Percentiles rank a stretch among this genome's conserved stretches.
These are phyloP conservation scores for Nemania sp. DNA, from an alignment of 2,329 filamentous ascomycete species.

Conservation along the genomic window DNA sequence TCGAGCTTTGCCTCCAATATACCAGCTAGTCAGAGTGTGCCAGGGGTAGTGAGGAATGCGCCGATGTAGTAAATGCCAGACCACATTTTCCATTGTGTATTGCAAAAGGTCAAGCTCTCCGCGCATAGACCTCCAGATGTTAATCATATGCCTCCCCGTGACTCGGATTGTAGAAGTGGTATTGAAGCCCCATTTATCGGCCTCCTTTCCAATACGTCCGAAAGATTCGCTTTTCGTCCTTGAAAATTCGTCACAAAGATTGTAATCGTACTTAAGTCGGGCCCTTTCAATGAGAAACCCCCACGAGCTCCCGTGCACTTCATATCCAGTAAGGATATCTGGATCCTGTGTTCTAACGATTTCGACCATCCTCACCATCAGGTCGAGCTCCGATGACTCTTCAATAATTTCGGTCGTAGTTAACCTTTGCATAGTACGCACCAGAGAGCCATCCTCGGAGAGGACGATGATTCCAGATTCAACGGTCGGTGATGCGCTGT, in stretches of 20 bases:
- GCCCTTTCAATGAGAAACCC: constrained; percentile 95
- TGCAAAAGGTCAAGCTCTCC: constrained; percentile 91
- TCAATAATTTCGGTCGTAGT: constrained; percentile 74
- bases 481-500: constrained; percentile 60
- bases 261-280: constrained; percentile 85
- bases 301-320: constrained; percentile 94
- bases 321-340: constrained; percentile 93
- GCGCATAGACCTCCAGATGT: constrained; percentile 96
- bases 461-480: constrained; percentile 80
- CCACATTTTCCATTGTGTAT: constrained; percentile 96
- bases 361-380: constrained; percentile 87
- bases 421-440: constrained; percentile 71
- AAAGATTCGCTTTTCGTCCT: constrained; percentile 87
- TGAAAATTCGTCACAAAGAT: constrained; percentile 91
- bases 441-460: constrained; percentile 70
- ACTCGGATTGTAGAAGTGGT: constrained; percentile 91
- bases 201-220: constrained; percentile 85
- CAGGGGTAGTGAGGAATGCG: constrained; percentile 90
- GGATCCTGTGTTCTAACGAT: constrained; percentile 88
- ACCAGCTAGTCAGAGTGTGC: constrained; percentile 85
- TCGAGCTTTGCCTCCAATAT: constrained; percentile 73
- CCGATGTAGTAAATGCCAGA: constrained; percentile 87
- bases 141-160: constrained; percentile 96
- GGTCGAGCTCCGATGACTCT: constrained; percentile 83
- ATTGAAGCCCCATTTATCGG: constrained; percentile 92